Evolutionary conservation across 257 asterid species (phyloP).

Genomic region (Thymus mandschuricus): DNA sequence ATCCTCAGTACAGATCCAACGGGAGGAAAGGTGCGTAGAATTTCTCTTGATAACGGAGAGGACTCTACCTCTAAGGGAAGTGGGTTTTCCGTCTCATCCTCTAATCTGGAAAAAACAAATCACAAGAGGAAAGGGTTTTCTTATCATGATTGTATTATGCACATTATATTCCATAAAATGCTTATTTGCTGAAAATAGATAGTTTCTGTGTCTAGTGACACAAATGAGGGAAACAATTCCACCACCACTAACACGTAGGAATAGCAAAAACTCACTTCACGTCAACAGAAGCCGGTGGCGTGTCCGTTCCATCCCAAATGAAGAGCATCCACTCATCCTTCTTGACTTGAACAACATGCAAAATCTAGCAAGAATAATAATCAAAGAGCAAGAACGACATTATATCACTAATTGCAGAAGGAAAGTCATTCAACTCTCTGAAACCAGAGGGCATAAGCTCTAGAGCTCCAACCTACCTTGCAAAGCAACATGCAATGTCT

Average conservation of each 20-base stretch:
- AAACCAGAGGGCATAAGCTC: constrained; percentile 2
- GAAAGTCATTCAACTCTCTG: background rate
- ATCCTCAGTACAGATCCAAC: constrained; percentile 84
- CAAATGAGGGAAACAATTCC: background rate
- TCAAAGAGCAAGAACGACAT: background rate
- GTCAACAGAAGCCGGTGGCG: constrained; percentile 61
- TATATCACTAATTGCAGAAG: constrained; percentile 19
- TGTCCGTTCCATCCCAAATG: constrained; percentile 93
- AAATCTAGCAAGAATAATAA: constrained; percentile 48
- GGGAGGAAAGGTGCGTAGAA: constrained; percentile 65
- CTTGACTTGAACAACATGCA: constrained; percentile 45
- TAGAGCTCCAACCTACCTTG: constrained; percentile 57
- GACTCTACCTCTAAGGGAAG: constrained; percentile 67
- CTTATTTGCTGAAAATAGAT: background rate
- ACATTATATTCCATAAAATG: no score
- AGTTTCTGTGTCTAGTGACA: background rate
- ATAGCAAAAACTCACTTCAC: constrained; percentile 52
- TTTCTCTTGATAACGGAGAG: constrained; percentile 56
- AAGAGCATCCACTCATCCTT: constrained; percentile 60
- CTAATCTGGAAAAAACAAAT: constrained; percentile 54
- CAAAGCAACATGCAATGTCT: constrained; percentile 56
- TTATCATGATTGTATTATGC: background rate
- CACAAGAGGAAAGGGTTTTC: constrained; percentile 18
- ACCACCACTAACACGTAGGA: background rate
- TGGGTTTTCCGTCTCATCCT: constrained; percentile 63